These are phyloP conservation scores for Nicotiana sylvestris DNA, from an alignment of 257 asterid genomes.

Conservation along the genomic window DNA sequence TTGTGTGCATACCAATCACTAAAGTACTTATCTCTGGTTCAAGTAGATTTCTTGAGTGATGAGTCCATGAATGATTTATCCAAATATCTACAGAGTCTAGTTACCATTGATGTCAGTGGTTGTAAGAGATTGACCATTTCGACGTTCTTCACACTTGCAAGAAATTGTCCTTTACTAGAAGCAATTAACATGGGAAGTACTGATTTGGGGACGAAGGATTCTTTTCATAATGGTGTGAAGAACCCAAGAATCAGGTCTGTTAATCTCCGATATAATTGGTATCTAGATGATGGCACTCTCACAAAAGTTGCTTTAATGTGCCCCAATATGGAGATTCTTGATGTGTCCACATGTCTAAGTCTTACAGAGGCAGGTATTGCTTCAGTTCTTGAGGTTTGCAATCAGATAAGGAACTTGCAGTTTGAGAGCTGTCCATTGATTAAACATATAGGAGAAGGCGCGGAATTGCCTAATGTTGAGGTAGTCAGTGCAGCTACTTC, in stretches of 20 bases:
- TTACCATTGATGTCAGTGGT: not conserved
- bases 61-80: not conserved
- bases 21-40: not conserved
- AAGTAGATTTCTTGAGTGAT: not conserved
- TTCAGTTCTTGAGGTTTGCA: constrained; percentile 5
- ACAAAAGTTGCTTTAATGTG: not conserved
- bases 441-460: not conserved
- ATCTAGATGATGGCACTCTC: not conserved
- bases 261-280: not conserved
- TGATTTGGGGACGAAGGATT: not conserved
- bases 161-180: constrained; percentile 8
- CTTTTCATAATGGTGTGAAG: not conserved
- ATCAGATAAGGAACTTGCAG: not conserved
- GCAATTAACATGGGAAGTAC: constrained; percentile 1
- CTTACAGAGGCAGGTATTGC: constrained; percentile 12
- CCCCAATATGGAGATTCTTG: constrained; percentile 3
- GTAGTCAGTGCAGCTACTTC: not conserved
- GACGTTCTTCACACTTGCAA: not conserved
- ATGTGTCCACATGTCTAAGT: not conserved
- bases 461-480: constrained; percentile 7
- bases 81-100: constrained; percentile 1
- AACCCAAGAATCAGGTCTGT: not conserved
- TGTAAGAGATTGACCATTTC: not conserved
- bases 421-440: not conserved
- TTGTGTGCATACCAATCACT: not conserved